Conservation (phyloP, 352 stramenopile species). For the Globisporangium paddicum region DNA sequence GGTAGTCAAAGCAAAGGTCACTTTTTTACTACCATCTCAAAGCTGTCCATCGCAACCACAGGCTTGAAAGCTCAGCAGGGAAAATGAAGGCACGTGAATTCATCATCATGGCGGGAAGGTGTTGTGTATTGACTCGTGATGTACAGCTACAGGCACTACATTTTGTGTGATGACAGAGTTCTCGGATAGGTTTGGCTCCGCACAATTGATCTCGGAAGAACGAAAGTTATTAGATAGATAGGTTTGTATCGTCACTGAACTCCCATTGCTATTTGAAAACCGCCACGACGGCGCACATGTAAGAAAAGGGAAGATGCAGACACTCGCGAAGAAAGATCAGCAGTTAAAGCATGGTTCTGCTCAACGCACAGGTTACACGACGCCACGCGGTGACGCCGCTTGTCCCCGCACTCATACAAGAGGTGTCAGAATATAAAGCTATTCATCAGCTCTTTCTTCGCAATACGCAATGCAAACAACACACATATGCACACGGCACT, state of each 20-base stretch:
- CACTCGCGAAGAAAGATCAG: slow-evolving; percentile 30
- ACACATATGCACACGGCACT: slow-evolving; percentile 1
- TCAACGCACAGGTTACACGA: slow-evolving; percentile 50
- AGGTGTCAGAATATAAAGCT: slow-evolving; percentile 89
- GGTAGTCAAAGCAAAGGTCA: no score
- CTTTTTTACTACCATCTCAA: no score
- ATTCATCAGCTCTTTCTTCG: slow-evolving; percentile 72
- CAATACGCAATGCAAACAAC: slow-evolving; percentile 12
- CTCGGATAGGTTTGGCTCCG: slow-evolving; percentile 16
- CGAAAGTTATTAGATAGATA: slow-evolving; percentile 85
- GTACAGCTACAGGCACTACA: background rate
- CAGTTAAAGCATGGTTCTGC: slow-evolving; percentile 77
- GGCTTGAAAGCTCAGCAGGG: no score
- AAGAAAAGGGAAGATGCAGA: no score
- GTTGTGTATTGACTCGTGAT: background rate
- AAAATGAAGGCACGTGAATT: no score
- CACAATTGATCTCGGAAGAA: slow-evolving; percentile 68
- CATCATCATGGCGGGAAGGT: no score
- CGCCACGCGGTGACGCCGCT: slow-evolving; percentile 54
- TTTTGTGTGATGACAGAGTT: background rate
- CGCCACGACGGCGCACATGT: background rate
- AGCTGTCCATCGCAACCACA: no score
- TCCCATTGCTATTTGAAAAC: slow-evolving; percentile 1
- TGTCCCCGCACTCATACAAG: slow-evolving; percentile 82
- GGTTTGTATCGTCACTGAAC: slow-evolving; percentile 70